Base-by-base conservation (phyloP, 768 basidiomycete species). In the Cantharellus anzutake region DNA sequence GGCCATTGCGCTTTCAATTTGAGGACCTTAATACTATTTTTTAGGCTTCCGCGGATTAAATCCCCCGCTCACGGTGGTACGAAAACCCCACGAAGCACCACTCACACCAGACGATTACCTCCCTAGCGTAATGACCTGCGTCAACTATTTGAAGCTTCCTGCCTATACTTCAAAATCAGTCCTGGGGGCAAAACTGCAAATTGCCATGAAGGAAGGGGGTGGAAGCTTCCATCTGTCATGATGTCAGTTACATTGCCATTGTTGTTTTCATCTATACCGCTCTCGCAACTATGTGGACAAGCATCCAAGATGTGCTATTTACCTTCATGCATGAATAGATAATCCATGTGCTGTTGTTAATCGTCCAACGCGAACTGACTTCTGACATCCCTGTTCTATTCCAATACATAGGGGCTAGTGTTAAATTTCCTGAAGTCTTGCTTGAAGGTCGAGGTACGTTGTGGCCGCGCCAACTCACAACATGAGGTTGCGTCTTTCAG, bases 121-220 rank as follows among this genome's bases (percentile, higher is more conserved):
- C 38, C 93, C 93, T 0, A 93, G 89, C 66, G 93, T 97, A 39
- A 98, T 98, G 96, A 98, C 96, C 2, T 99, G 96, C 70, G 93
- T 91, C 62, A 91, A 92, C 71, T 94, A 91, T 68, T 73, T 99
- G 67, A 99, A 99, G 71, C 74, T 97, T 64, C 94, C 94, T 0
- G 92, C 97, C 67, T 98, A 98, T 70, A 89, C 86, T 60, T 82
- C 84, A 37, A 91, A 86, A 71, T 78, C 75, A 41, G 81, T 88
- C 42, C 84, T 98, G 81, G 76, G 74, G 66, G 81, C 87, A 69
- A 94, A 91, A 69, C 71, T 99, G 64, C 74, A 75, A 57, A 75
- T 80, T 40, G 94, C 96, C 42, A 88, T 96, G 74, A 79, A 81
- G 65, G 96, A 98, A 72, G 96, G 96, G 48, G 84, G 89, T 60